phyloP scores from a whole-genome alignment of 129 eudicot genomes.

The Erigeron canadensis region DNA sequence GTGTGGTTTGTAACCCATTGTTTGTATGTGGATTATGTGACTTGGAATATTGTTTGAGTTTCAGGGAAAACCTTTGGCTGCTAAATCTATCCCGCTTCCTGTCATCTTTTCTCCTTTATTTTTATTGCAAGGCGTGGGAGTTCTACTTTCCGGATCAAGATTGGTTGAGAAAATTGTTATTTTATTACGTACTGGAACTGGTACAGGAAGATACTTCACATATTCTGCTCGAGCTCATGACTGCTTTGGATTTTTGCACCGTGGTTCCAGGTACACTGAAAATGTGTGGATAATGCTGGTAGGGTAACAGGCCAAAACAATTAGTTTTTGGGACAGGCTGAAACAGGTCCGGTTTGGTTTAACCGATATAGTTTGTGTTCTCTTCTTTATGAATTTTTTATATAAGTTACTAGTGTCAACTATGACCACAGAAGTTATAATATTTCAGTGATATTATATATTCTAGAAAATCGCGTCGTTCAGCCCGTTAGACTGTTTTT shows the following conservation, averaged over 20 bases:
- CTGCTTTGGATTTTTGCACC: conserved; percentile 76
- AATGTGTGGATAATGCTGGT: background rate
- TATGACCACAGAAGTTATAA: too few relatives aligned
- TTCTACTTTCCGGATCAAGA: conserved; percentile 68
- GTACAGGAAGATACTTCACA: conserved; percentile 56
- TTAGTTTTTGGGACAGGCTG: too few relatives aligned
- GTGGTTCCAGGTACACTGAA: conserved; percentile 73
- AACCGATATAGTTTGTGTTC: too few relatives aligned
- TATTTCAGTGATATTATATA: too few relatives aligned
- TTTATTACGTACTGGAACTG: conserved; percentile 54
- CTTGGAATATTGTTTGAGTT: conserved; percentile 17
- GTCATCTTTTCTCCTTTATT: conserved; percentile 78
- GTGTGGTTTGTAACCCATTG: conserved; percentile 9
- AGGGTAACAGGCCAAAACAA: too few relatives aligned
- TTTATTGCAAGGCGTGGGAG: conserved; percentile 79
- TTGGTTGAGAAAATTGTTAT: conserved; percentile 71
- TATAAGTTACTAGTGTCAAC: too few relatives aligned
- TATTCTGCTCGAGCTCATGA: conserved; percentile 65
- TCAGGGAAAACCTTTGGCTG: conserved; percentile 83
- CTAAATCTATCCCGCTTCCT: conserved; percentile 58
- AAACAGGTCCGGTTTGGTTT: too few relatives aligned
- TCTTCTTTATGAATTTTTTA: too few relatives aligned
- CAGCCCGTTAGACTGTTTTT: background rate
- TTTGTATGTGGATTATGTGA: conserved; percentile 11
- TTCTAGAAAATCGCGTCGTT: too few relatives aligned